phyloP scores from a whole-genome alignment of 176 grass and related monocot species.

The Cenchrus americanus region DNA sequence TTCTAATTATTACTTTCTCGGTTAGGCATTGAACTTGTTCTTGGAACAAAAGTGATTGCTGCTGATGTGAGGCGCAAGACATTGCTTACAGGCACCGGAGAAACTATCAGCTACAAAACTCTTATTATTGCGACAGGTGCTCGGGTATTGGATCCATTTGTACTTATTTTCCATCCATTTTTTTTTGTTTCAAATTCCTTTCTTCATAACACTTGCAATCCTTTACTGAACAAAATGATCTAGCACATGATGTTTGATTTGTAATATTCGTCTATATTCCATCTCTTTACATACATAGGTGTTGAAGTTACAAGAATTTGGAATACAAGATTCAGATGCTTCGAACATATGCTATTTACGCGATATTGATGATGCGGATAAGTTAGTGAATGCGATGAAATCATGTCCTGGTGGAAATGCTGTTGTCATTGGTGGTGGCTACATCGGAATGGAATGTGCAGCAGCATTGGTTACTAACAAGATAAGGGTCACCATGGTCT shows the following conservation, averaged over 20 bases:
- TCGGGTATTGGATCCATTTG: conserved; percentile 73
- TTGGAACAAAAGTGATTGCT: conserved; percentile 79
- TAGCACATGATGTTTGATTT: neutral
- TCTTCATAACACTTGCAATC: neutral
- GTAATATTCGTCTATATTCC: neutral
- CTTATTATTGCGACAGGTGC: conserved; percentile 97
- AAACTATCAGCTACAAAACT: conserved; percentile 94
- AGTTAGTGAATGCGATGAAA: conserved; percentile 71
- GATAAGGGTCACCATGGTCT: conserved; percentile 92
- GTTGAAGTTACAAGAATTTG: conserved; percentile 92
- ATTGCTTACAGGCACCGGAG: conserved; percentile 73
- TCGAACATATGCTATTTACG: conserved; percentile 89
- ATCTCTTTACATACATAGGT: conserved; percentile 58
- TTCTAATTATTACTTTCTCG: conserved; percentile 14
- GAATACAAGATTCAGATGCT: conserved; percentile 77
- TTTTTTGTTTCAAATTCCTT: neutral
- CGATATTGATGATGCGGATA: conserved; percentile 74
- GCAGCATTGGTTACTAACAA: conserved; percentile 85
- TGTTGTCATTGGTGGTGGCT: conserved; percentile 96
- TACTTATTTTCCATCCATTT: neutral
- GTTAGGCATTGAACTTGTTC: conserved; percentile 95
- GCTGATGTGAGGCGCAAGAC: conserved; percentile 81
- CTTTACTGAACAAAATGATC: neutral
- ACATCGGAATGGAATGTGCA: conserved; percentile 97
- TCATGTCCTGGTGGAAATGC: conserved; percentile 74